These are phyloP conservation scores for Leccinum fuscescens DNA, from an alignment of 1,284 basidiomycete species.

Conservation along the genomic window DNA sequence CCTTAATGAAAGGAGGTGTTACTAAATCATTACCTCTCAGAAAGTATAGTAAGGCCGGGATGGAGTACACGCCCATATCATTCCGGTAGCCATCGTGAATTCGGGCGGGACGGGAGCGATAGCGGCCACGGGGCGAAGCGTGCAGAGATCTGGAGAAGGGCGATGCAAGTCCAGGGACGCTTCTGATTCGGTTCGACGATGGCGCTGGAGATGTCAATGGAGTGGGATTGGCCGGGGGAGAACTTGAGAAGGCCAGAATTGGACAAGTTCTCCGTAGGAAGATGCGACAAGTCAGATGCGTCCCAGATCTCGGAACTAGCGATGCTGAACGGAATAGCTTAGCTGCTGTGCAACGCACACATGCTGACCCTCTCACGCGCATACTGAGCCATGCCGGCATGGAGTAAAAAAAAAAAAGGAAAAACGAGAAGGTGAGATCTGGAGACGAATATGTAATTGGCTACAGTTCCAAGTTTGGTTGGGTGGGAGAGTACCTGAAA, in stretches of 20 bases:
- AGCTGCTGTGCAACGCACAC: conserved; percentile 22
- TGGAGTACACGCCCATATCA: conserved; percentile 33
- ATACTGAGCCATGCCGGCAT: conserved; percentile 30
- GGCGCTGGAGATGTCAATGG: conserved; percentile 33
- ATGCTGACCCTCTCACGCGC: conserved; percentile 18
- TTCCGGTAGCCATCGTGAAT: conserved; percentile 36
- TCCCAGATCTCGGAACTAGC: conserved; percentile 23
- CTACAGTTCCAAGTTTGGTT: conserved; percentile 26
- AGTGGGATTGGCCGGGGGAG: conserved; percentile 31
- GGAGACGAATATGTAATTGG: conserved; percentile 21
- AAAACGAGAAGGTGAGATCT: conserved; percentile 26
- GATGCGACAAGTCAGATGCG: conserved; percentile 14
- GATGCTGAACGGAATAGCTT: conserved; percentile 12
- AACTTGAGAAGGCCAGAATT: conserved; percentile 24
- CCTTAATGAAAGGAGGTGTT: conserved; percentile 37
- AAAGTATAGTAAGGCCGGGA: conserved; percentile 33
- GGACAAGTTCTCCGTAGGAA: conserved; percentile 31
- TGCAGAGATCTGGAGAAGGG: conserved; percentile 31
- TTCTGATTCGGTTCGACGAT: conserved; percentile 30
- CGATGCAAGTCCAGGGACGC: conserved; percentile 25
- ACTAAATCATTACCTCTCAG: conserved; percentile 38
- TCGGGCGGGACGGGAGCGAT: conserved; percentile 32
- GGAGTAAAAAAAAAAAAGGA: conserved; percentile 10
- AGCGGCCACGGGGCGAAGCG: conserved; percentile 25
- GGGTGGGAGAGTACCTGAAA: conserved; percentile 38